phyloP scores from a whole-genome alignment of 2,329 filamentous ascomycete genomes.

The Magnaporthiopsis rhizophila region DNA sequence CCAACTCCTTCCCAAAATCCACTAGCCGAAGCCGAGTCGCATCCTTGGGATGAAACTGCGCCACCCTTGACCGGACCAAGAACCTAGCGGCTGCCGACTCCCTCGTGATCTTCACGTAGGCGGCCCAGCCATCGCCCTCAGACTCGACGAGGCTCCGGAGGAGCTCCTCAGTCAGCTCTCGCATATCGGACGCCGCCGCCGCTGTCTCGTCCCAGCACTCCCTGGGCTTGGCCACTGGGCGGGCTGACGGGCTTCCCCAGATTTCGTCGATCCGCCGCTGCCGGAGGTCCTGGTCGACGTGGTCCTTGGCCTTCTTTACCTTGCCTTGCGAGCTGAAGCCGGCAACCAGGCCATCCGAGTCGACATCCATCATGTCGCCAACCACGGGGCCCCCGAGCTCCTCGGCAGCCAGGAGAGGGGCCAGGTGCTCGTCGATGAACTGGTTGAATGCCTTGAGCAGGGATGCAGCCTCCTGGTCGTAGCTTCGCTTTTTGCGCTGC shows the following conservation, averaged over 20 bases:
- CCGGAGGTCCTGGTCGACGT: conserved; percentile 36
- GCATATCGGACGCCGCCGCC: conserved; percentile 49
- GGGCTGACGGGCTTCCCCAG: conserved; percentile 34
- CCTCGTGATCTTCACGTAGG: conserved; percentile 49
- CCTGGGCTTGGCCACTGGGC: conserved; percentile 11
- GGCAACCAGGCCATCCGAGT: conserved; percentile 49
- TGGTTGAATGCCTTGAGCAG: conserved; percentile 57
- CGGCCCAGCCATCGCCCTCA: conserved; percentile 43
- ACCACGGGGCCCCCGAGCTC: conserved; percentile 77
- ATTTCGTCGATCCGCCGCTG: conserved; percentile 58
- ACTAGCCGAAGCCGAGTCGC: conserved; percentile 50
- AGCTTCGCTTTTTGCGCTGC: conserved; percentile 46
- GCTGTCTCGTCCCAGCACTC: conserved; percentile 36
- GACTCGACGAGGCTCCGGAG: conserved; percentile 50
- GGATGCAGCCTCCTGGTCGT: conserved; percentile 51
- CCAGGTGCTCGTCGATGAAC: conserved; percentile 65
- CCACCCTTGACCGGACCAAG: conserved; percentile 56
- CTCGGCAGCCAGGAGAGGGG: conserved; percentile 72
- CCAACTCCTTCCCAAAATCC: conserved; percentile 57
- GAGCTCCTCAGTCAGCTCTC: conserved; percentile 50
- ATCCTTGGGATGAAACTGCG: conserved; percentile 58
- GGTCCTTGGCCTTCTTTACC: conserved; percentile 36
- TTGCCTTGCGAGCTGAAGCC: conserved; percentile 55
- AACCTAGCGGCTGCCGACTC: conserved; percentile 58
- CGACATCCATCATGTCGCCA: conserved; percentile 60